A percentile compares a stretch with the other conserved stretches of the same genome.
Conservation (phyloP, 2,329 filamentous ascomycete species). For the Dactylellina drechsleri region DNA sequence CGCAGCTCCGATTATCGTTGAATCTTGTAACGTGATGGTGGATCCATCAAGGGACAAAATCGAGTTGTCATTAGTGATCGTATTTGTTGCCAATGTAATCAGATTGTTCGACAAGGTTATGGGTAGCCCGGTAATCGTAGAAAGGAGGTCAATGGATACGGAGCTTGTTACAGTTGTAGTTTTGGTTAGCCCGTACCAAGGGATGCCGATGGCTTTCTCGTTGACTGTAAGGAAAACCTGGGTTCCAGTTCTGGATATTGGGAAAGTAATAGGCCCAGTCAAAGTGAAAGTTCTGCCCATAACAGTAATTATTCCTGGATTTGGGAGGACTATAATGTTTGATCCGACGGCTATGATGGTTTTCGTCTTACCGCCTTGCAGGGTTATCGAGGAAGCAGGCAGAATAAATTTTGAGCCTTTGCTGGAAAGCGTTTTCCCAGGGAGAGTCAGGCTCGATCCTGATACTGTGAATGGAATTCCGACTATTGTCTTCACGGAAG, state of each 20-base stretch:
- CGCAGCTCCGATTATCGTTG: neutral
- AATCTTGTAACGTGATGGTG: slow-evolving; percentile 3
- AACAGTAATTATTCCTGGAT: neutral
- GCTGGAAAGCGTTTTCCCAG: neutral
- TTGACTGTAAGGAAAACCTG: neutral
- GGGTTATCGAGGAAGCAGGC: slow-evolving; percentile 4
- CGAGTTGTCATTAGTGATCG: neutral
- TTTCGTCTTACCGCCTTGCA: neutral
- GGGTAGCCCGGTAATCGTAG: neutral
- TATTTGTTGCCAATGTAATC: slow-evolving; percentile 1
- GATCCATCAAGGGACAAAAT: neutral
- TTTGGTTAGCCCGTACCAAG: slow-evolving; percentile 3
- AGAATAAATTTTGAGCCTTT: neutral
- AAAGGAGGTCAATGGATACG: neutral
- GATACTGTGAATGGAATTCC: slow-evolving; percentile 6
- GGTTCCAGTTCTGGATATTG: neutral
- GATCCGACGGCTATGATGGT: neutral
- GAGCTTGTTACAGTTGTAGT: neutral
- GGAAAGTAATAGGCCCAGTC: neutral
- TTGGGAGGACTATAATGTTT: neutral
- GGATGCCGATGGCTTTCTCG: neutral
- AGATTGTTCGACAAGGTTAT: neutral
- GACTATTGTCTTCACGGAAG: slow-evolving; percentile 4
- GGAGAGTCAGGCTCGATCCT: neutral
- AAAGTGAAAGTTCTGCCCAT: slow-evolving; percentile 3